Conservation (phyloP, 805 yeast species). For the Monosporozyma solicola region DNA sequence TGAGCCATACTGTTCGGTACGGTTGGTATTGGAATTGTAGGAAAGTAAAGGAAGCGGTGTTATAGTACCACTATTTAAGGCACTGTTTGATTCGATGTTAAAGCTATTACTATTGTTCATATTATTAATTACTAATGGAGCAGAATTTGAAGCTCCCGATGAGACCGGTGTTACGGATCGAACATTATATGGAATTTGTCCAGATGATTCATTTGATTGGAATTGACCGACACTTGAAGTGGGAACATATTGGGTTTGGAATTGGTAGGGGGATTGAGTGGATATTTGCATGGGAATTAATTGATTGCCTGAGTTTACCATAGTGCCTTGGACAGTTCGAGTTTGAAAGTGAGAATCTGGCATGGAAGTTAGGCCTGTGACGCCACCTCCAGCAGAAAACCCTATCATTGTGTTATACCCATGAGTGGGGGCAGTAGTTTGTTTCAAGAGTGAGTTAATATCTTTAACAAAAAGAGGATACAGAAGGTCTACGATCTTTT, state of each 20-base stretch:
- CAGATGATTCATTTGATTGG: neutral
- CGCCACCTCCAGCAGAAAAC: neutral
- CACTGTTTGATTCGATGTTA: neutral
- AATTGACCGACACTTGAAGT: neutral
- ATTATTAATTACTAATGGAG: neutral
- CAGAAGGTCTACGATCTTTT: slow-evolving; percentile 58
- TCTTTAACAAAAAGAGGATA: slow-evolving; percentile 69
- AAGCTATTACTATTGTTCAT: neutral
- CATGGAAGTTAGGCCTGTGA: neutral
- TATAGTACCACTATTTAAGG: neutral
- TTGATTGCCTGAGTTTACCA: neutral
- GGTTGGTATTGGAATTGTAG: neutral
- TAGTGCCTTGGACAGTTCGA: neutral
- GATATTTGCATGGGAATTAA: neutral
- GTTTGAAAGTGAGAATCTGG: neutral
- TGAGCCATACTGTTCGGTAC: neutral
- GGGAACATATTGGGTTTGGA: neutral
- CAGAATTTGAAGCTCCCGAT: neutral
- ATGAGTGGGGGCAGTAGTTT: slow-evolving; percentile 1
- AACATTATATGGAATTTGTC: neutral
- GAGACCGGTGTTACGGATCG: neutral
- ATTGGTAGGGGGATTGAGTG: neutral
- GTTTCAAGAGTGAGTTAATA: slow-evolving; percentile 41
- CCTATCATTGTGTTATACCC: neutral
- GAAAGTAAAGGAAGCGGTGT: neutral